Conservation (phyloP, 129 eudicot genomes). For the carrot (Daucus carota) region DH1_v3.0 NC_030388.2:28710501-28711000, state of each 20-base stretch:
- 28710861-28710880: background rate
- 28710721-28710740: constrained; percentile 76
- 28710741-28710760: constrained; percentile 89
- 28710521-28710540: constrained; percentile 37
- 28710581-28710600: constrained; percentile 16
- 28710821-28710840: constrained; percentile 93
- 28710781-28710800: constrained; percentile 49
- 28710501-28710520: constrained; percentile 41
- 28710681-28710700: constrained; percentile 74
- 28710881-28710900: too few relatives aligned
- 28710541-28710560: constrained; percentile 18
- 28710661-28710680: constrained; percentile 60
- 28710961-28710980: constrained; percentile 63
- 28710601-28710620: constrained; percentile 39
- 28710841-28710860: constrained; percentile 73
- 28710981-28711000: constrained; percentile 88
- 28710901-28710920: too few relatives aligned
- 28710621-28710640: constrained; percentile 5
- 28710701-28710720: constrained; percentile 74
- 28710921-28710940: background rate
- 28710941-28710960: constrained; percentile 59
- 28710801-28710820: constrained; percentile 73
- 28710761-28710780: constrained; percentile 50
- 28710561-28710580: constrained; percentile 23
- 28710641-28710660: constrained; percentile 9